Base-by-base conservation (phyloP, 2,329 filamentous ascomycete species). In the Colletotrichum aenigma region DNA sequence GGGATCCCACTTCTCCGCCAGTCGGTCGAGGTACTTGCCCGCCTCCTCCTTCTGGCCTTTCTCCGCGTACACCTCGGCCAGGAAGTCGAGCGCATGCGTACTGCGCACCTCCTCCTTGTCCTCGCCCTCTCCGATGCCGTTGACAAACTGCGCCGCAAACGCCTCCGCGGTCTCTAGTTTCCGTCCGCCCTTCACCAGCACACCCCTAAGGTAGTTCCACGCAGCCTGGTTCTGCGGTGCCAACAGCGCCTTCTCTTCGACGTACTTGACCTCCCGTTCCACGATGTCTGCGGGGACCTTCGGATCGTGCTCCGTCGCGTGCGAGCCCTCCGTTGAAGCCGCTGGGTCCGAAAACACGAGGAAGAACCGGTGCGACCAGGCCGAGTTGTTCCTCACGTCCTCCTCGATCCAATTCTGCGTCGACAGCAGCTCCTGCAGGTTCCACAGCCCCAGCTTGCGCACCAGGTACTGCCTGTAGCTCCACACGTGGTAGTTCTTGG, bases 401-500 rank as follows among this genome's bases (percentile, higher is more conserved):
- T 91, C 88, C 73, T 91, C 88, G 74, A 99, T 90, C 83, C 98
- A 90, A 52, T 86, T 85, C 82, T 97, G 94, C 38, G 95, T 91
- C 75, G 93, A 92, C 67, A 88, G 85, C 24, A 97, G 87, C 88
- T 99, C 93, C 64, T 89, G 88, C 83, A 94, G 92, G 87, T 78
- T 91, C 89, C 84, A 98, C 88, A 86, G 94, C 83, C 92, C 93
- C 89, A 94, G 85, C 81, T 91, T 92, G 67, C 87, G 86, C 55
- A 93, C 90, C 24, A 93, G 84, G 81, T 91, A 92, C 83, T 98
- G 95, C 74, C 97, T 91, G 87, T 98, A 99, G 71, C 93, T 95
- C 97, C 97, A 99, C 64, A 98, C 97, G 83, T 99, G 97, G 84
- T 99, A 98, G 87, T 99, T 99, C 87, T 99, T 99, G 66, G 94